Base-by-base conservation (phyloP, 2,329 filamentous ascomycete genomes). In the Fusarium protoensiforme region DNA sequence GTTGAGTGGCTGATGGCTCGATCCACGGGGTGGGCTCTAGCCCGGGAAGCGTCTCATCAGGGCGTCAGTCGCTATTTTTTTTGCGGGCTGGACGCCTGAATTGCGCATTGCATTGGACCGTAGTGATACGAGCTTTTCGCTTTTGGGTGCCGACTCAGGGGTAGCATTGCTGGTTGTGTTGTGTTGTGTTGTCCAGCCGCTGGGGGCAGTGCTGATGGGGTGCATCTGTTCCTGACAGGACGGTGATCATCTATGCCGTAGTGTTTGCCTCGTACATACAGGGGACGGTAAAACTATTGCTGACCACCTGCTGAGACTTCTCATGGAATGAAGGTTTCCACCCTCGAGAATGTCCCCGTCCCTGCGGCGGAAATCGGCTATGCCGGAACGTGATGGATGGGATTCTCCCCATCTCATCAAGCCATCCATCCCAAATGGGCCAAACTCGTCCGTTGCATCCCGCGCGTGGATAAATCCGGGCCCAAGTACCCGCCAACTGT, bases 1-100 rank as follows among this genome's bases (percentile, higher is more conserved):
- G 48, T 36, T 75, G 57, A 74, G 62, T 74, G 72, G 72, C 66
- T 68, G 29, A 48, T 38, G 29, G 54, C 54, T 41, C 29, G 60
- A 24, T 56, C 58, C 59, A 53, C 35, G 33, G 43, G 36, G 51
- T 51, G 65, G 61, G 71, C 61, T 66, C 62, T 57, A 66, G 59
- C 63, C 43, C 38, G 46, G 57, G 57, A 68, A 62, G 57, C 56
- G 71, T 73, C 69, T 41, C 64, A 63, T 56, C 58, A 67, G 59
- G 59, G 64, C 60, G 60, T 51, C 39, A 64, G 61, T 57, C 56
- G 51, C 68, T 72, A 74, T 74, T 68, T 73, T 64, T 64, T 67
- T 41, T 48, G 54, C 57, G 63, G 58, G 33, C 33, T 64, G 64
- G 60, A 67, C 22, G 58, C 27, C 33, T 64, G 64, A 35, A 70